These are phyloP conservation scores for Venturia oleaginea DNA, from an alignment of 2,329 filamentous ascomycete genomes.

Conservation along the genomic window DNA sequence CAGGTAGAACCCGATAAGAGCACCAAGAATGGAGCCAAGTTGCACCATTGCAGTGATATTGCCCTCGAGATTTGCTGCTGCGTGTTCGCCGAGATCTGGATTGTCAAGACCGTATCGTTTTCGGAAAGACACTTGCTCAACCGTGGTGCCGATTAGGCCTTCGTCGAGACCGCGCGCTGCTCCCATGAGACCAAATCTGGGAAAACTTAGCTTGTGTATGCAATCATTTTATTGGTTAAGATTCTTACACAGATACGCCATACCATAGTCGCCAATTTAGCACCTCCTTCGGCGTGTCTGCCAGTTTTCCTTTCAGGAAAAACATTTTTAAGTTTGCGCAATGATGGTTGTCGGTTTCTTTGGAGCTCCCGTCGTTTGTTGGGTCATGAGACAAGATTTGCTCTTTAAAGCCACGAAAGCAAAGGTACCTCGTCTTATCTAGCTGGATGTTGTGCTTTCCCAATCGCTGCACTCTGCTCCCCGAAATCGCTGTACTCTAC, in stretches of 20 bases:
- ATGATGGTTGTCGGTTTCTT: not conserved
- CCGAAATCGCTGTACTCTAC: no score
- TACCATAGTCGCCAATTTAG: constrained; percentile 76
- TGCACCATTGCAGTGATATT: constrained; percentile 79
- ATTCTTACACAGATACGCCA: constrained; percentile 47
- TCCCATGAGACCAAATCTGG: constrained; percentile 60
- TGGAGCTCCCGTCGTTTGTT: not conserved
- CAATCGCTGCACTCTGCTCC: not conserved
- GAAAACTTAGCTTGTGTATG: not conserved
- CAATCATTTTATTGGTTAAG: no score
- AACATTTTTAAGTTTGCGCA: not conserved
- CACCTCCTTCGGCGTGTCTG: constrained; percentile 58
- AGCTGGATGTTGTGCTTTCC: not conserved
- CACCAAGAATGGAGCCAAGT: constrained; percentile 64
- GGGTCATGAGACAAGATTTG: not conserved
- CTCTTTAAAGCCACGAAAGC: not conserved
- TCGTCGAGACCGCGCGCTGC: constrained; percentile 73
- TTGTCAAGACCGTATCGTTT: constrained; percentile 30
- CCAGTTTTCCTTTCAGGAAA: constrained; percentile 36
- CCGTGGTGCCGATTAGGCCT: constrained; percentile 65
- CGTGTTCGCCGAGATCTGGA: constrained; percentile 21
- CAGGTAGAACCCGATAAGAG: constrained; percentile 49
- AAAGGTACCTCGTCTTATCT: not conserved
- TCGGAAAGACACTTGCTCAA: constrained; percentile 26
- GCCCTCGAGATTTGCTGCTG: constrained; percentile 31